These are phyloP conservation scores for Mortierella polycephala DNA, from an alignment of 371 early-diverging fungal genomes.

Conservation along the genomic window DNA sequence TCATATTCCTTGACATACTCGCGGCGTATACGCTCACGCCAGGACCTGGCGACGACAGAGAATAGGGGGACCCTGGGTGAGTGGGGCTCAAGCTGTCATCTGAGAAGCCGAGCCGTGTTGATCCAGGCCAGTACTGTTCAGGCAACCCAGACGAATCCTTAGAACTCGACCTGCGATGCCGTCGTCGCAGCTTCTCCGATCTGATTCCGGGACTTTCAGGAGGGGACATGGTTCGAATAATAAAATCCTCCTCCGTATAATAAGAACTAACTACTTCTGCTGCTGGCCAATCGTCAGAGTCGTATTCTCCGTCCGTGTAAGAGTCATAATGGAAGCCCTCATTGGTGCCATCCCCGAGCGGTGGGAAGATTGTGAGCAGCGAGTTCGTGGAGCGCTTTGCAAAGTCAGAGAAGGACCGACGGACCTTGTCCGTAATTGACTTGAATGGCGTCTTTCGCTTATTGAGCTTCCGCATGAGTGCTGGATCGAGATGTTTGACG, in stretches of 20 bases:
- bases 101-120: conserved; percentile 15
- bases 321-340: conserved; percentile 48
- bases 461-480: conserved; percentile 26
- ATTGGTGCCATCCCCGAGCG: conserved; percentile 50
- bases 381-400: conserved; percentile 34
- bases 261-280: conserved; percentile 20
- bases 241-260: conserved; percentile 21
- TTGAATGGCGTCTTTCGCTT: conserved; percentile 49
- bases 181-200: background rate
- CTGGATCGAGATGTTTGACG: conserved; percentile 38
- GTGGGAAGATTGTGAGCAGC: conserved; percentile 45
- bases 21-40: background rate
- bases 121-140: conserved; percentile 54
- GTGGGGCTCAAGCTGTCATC: conserved; percentile 35
- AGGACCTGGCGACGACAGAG: background rate
- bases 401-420: conserved; percentile 40
- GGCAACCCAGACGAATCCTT: conserved; percentile 21
- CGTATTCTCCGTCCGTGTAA: conserved; percentile 45
- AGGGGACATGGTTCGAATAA: conserved; percentile 17
- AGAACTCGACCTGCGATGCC: conserved; percentile 39
- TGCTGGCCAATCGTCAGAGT: conserved; percentile 26
- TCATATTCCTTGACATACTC: conserved; percentile 21
- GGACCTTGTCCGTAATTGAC: conserved; percentile 41
- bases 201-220: conserved; percentile 23
- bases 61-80: conserved; percentile 16